These are phyloP conservation scores for Pleurotus sapidus DNA, from an alignment of 768 basidiomycete species.

Conservation along the genomic window DNA sequence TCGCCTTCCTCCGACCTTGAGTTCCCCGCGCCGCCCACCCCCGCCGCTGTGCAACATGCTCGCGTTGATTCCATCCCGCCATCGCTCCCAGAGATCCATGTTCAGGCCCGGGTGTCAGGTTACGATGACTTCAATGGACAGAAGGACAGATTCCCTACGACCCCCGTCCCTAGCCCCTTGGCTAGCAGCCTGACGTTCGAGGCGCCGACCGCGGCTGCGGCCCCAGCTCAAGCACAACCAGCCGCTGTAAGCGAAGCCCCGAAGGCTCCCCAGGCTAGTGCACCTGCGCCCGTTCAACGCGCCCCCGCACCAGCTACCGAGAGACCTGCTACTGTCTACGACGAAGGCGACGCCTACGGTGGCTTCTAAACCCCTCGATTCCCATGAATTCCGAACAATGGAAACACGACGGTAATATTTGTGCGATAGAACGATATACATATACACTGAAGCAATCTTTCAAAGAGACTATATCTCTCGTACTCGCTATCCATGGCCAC, in stretches of 20 bases:
- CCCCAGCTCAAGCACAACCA: neutral
- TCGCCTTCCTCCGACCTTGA: slow-evolving; percentile 29
- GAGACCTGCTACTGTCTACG: slow-evolving; percentile 22
- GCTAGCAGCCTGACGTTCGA: slow-evolving; percentile 9
- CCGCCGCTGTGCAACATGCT: slow-evolving; percentile 5
- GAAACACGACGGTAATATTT: too few species aligned
- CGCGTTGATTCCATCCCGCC: slow-evolving; percentile 36
- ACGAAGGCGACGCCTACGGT: slow-evolving; percentile 13
- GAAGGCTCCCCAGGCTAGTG: neutral
- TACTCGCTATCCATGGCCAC: too few species aligned
- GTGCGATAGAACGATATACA: too few species aligned
- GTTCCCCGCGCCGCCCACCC: slow-evolving; percentile 10
- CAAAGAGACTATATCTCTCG: too few species aligned
- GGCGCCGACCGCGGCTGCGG: neutral
- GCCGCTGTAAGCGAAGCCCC: neutral
- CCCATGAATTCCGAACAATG: too few species aligned
- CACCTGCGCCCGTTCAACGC: neutral
- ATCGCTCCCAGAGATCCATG: slow-evolving; percentile 34
- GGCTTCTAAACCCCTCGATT: slow-evolving; percentile 8
- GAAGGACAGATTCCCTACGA: slow-evolving; percentile 13
- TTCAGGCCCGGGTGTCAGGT: slow-evolving; percentile 27
- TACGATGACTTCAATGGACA: slow-evolving; percentile 16
- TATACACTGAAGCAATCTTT: too few species aligned
- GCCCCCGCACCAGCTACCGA: neutral
- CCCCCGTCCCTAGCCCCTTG: slow-evolving; percentile 11